Percentiles rank a stretch among this genome's conserved stretches.
phyloP scores from a whole-genome alignment of 2,329 filamentous ascomycete genomes.

The Fusarium tupiense region DNA sequence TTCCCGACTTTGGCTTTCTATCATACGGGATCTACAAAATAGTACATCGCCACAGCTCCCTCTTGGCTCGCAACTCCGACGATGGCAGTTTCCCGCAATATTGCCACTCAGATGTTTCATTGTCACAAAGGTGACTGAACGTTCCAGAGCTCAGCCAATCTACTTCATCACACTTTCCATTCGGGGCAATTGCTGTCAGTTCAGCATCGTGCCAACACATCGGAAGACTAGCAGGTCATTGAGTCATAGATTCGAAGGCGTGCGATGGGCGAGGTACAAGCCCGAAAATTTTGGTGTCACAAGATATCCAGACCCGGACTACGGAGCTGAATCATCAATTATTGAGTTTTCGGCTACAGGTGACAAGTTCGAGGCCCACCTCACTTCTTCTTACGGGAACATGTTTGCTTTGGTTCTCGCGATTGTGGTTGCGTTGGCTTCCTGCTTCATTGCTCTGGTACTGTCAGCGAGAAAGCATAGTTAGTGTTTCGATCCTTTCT shows the following conservation, averaged over 20 bases:
- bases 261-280: accelerated
- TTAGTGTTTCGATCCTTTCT: background rate
- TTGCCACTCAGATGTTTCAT: accelerated
- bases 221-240: accelerated
- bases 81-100: accelerated
- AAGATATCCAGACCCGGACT: accelerated
- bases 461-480: background rate
- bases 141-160: accelerated
- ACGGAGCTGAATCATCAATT: accelerated
- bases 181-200: accelerated
- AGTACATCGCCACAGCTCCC: accelerated
- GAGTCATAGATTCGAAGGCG: accelerated
- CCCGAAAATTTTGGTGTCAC: background rate
- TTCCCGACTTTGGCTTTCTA: accelerated
- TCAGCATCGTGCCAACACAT: accelerated
- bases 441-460: accelerated
- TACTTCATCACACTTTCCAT: accelerated
- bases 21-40: background rate
- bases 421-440: accelerated
- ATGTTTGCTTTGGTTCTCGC: background rate
- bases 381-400: accelerated
- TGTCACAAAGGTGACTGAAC: accelerated
- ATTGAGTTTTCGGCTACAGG: accelerated
- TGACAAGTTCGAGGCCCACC: accelerated
- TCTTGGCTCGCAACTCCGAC: background rate